Percentiles rank a stretch among this genome's conserved stretches.
phyloP scores from a whole-genome alignment of 164 flowering plant species.

The Tinospora cordifolia region DNA sequence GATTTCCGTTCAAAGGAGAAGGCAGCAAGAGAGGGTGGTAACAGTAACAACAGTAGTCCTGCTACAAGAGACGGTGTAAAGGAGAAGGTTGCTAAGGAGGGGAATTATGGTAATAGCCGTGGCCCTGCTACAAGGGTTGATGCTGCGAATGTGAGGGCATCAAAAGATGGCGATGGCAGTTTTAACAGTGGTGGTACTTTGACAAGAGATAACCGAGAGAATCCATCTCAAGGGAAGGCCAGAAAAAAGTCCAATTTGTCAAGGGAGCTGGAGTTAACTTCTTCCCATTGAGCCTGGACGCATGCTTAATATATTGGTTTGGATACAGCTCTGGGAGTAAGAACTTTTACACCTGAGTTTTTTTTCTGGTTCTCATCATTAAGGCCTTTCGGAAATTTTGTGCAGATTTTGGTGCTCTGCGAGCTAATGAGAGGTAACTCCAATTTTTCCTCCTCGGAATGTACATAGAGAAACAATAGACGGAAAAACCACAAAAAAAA shows the following conservation, averaged over 20 bases:
- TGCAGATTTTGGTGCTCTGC: conserved; percentile 26
- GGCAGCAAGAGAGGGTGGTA: conserved; percentile 17
- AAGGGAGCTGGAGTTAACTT: conserved; percentile 16
- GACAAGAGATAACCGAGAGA: conserved; percentile 10
- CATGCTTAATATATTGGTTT: neutral
- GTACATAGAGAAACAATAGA: conserved; percentile 16
- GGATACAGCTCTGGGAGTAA: neutral
- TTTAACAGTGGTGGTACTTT: conserved; percentile 1
- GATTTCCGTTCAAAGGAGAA: conserved; percentile 72
- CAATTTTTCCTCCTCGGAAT: conserved; percentile 14
- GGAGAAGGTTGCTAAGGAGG: conserved; percentile 28
- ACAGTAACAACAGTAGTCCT: conserved; percentile 12
- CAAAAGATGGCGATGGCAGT: conserved; percentile 11
- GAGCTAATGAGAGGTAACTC: conserved; percentile 12
- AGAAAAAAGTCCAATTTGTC: conserved; percentile 20
- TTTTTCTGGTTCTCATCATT: conserved; percentile 12
- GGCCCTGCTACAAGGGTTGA: neutral
- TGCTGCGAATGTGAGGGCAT: neutral
- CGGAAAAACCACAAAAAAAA: neutral
- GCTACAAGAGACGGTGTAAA: conserved; percentile 30
- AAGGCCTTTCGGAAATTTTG: conserved; percentile 16
- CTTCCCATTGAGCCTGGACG: conserved; percentile 11
- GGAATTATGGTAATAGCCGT: conserved; percentile 14
- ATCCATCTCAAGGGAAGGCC: conserved; percentile 11
- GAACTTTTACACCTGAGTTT: neutral